Evolutionary conservation across 805 yeast species (phyloP), one percentile per base, ranked within the genome.

Genomic region (Suhomyces kilbournensis): DNA sequence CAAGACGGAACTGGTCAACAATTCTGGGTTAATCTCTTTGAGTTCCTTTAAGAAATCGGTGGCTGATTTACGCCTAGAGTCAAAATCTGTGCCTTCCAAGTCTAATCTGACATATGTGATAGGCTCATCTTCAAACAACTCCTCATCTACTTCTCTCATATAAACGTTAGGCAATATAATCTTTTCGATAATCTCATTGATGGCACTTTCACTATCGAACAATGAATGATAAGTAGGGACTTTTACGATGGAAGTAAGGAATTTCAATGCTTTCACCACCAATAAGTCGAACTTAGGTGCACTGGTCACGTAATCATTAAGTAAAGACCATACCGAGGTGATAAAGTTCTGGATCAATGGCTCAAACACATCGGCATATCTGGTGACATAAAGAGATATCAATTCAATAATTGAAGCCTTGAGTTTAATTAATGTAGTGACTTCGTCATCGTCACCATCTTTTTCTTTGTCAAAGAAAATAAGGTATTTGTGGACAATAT

Each of bases 91-190:
- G 5, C 98, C 98, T 70, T 96, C 99, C 45, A 96, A 76, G 68
- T 94, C 99, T 55, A 96, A 80, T 63, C 98, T 81, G 19, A 92
- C 92, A 65, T 79, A 94, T 62, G 90, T 96, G 50, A 94, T 86
- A 35, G 99, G 99, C 65, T 94, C 99, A 70, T 94, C 99, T 69
- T 94, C 99, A 68, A 94, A 93, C 55, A 86, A 69, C 68, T 96
- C 99, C 62, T 90, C 90, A 65, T 94, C 99, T 1, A 87, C 78
- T 52, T 88, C 93, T 63, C 98, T 83, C 54, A 94, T 78, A 9
- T 85, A 80, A 60, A 92, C 84, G 67, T 94, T 94, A 38, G 99
- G 99, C 56, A 94, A 76, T 48, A 94, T 84, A 56, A 94, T 87
- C 60, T 88, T 86, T 61, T 87, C 89, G 3, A 92, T 82, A 47